phyloP scores from a whole-genome alignment of 1,284 basidiomycete genomes.

The Flammula alnicola region DNA sequence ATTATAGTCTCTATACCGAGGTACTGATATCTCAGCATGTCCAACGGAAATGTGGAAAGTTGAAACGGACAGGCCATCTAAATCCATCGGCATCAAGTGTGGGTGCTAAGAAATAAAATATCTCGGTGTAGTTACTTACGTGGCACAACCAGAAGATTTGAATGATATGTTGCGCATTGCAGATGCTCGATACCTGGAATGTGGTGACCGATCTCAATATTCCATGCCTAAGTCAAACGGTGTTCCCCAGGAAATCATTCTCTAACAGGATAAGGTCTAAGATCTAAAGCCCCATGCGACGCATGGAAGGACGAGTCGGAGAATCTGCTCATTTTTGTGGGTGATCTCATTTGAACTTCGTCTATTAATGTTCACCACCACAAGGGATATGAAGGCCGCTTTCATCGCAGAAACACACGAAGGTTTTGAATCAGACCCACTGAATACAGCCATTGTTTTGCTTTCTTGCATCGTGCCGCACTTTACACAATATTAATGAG shows the following conservation, averaged over 20 bases:
- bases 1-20: no score
- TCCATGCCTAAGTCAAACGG: conserved; percentile 11
- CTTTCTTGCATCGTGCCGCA: conserved; percentile 10
- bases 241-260: conserved; percentile 14
- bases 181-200: no score
- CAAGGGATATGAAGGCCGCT: conserved; percentile 18
- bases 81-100: no score
- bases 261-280: conserved; percentile 9
- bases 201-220: conserved; percentile 14
- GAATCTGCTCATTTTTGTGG: conserved; percentile 20
- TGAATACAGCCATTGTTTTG: conserved; percentile 1
- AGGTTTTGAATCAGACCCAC: conserved; percentile 18
- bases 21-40: no score
- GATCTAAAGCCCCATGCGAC: conserved; percentile 18
- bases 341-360: background rate
- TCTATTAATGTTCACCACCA: background rate
- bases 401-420: conserved; percentile 23
- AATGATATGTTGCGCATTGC: no score
- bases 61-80: no score
- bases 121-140: no score
- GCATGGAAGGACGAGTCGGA: conserved; percentile 24
- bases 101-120: no score
- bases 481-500: background rate
- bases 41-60: no score
- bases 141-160: no score